phyloP scores from a whole-genome alignment of 2,329 filamentous ascomycete genomes.

The Exophiala oligosperma region DNA sequence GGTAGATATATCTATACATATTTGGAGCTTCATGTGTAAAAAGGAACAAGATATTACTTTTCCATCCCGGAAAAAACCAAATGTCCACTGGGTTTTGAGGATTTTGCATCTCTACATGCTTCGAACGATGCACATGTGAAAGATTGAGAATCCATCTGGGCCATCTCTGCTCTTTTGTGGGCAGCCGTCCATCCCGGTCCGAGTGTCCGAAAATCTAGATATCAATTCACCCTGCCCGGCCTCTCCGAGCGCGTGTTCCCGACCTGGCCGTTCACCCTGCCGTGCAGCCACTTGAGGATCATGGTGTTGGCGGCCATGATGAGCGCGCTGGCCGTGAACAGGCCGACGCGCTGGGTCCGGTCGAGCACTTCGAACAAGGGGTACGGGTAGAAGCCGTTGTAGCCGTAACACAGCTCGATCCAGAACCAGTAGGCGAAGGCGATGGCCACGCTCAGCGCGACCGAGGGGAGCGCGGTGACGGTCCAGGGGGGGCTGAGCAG shows the following conservation, averaged over 20 bases:
- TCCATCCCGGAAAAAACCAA: too few relatives aligned
- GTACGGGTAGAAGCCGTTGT: slow-evolving; percentile 71
- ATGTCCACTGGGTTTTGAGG: too few relatives aligned
- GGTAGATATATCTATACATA: too few relatives aligned
- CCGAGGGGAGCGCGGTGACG: slow-evolving; percentile 52
- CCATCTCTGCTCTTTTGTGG: too few relatives aligned
- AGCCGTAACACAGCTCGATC: slow-evolving; percentile 60
- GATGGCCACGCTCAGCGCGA: slow-evolving; percentile 50
- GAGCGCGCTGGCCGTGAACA: slow-evolving; percentile 69
- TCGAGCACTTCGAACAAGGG: slow-evolving; percentile 73
- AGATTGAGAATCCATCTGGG: too few relatives aligned
- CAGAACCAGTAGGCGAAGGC: slow-evolving; percentile 64
- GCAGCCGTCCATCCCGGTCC: too few relatives aligned
- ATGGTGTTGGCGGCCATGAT: slow-evolving; percentile 72
- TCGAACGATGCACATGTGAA: too few relatives aligned
- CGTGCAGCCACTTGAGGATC: slow-evolving; percentile 69
- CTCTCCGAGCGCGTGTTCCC: slow-evolving; percentile 10
- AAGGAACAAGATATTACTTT: too few relatives aligned
- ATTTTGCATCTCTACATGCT: too few relatives aligned
- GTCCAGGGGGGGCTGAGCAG: slow-evolving; percentile 63
- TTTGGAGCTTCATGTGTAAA: too few relatives aligned
- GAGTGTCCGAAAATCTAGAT: too few relatives aligned
- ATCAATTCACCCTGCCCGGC: slow-evolving; percentile 20
- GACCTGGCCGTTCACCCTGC: slow-evolving; percentile 44
- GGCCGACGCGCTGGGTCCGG: slow-evolving; percentile 62